A percentile compares a stretch with the other conserved stretches of the same genome.
These are phyloP conservation scores for Arthrinium phaeospermum DNA, from an alignment of 2,329 filamentous ascomycete genomes.

Conservation along the genomic window DNA sequence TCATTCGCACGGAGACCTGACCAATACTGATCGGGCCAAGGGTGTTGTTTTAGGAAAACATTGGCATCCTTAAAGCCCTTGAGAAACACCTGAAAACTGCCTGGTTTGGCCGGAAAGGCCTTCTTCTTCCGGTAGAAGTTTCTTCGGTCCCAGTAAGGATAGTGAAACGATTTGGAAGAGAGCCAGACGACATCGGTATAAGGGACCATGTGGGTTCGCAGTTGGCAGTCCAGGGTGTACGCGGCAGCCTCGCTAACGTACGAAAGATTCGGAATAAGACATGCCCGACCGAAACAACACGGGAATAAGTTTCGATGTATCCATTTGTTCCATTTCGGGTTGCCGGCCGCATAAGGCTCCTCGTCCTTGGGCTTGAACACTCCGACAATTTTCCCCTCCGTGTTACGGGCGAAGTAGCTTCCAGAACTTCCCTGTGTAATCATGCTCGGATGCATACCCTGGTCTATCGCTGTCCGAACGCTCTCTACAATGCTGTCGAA, in stretches of 20 bases:
- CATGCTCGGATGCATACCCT: slow-evolving; percentile 91
- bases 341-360: slow-evolving; percentile 94
- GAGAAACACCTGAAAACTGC: slow-evolving; percentile 96
- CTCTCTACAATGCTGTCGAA: slow-evolving; percentile 91
- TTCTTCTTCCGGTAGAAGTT: slow-evolving; percentile 88
- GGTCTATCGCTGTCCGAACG: slow-evolving; percentile 86
- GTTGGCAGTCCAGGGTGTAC: slow-evolving; percentile 89
- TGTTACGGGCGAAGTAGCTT: slow-evolving; percentile 95
- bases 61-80: slow-evolving; percentile 98
- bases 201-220: slow-evolving; percentile 90
- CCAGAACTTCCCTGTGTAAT: slow-evolving; percentile 97
- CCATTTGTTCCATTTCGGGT: slow-evolving; percentile 99
- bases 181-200: slow-evolving; percentile 95
- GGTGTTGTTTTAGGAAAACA: slow-evolving; percentile 90
- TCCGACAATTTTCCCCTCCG: slow-evolving; percentile 90
- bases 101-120: slow-evolving; percentile 84
- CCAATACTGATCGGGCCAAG: slow-evolving; percentile 91
- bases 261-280: slow-evolving; percentile 94
- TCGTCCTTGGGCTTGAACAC: slow-evolving; percentile 99
- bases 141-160: slow-evolving; percentile 95
- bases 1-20: slow-evolving; percentile 72
- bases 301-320: slow-evolving; percentile 97
- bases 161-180: slow-evolving; percentile 96
- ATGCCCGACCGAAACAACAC: slow-evolving; percentile 94
- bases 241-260: slow-evolving; percentile 98